Percentiles rank a stretch among this genome's conserved stretches.
Conservation (phyloP, 2,329 filamentous ascomycete species). For the Incumbomyces lentus region DNA sequence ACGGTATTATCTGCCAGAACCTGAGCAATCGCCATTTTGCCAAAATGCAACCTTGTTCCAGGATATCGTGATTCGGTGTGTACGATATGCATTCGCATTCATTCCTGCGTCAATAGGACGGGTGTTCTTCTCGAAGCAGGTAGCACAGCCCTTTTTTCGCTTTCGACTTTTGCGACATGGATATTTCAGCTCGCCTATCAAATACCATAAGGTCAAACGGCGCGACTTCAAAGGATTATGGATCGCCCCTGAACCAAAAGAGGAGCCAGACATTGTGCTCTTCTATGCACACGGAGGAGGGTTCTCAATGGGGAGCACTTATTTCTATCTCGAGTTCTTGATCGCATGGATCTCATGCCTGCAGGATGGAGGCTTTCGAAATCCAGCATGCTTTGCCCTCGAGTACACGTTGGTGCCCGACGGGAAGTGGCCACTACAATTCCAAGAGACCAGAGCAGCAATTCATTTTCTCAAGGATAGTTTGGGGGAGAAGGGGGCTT, state of each 20-base stretch:
- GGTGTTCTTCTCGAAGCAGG: conserved; percentile 66
- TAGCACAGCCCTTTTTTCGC: conserved; percentile 61
- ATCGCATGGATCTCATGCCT: conserved; percentile 61
- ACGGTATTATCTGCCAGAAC: conserved; percentile 40
- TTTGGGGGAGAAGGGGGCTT: conserved; percentile 16
- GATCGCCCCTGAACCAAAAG: conserved; percentile 51
- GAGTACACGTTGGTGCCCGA: conserved; percentile 76
- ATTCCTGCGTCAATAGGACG: conserved; percentile 59
- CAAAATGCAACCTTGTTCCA: conserved; percentile 62
- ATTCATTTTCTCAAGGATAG: conserved; percentile 37
- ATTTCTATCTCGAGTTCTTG: conserved; percentile 79
- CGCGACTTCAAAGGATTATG: conserved; percentile 55
- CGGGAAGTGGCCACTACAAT: conserved; percentile 59
- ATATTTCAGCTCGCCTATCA: conserved; percentile 49
- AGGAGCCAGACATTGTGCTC: conserved; percentile 60
- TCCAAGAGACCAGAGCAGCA: conserved; percentile 58
- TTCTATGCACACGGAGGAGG: conserved; percentile 78
- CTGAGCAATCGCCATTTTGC: conserved; percentile 51
- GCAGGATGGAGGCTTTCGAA: conserved; percentile 53
- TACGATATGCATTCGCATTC: conserved; percentile 65
- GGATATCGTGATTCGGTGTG: conserved; percentile 65
- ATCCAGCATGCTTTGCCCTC: conserved; percentile 68
- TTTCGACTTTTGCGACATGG: conserved; percentile 70
- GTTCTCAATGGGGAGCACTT: conserved; percentile 70
- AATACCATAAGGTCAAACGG: conserved; percentile 51